Conservation (phyloP, 2,329 filamentous ascomycete genomes). For the Ophiostoma ulmi region DNA sequence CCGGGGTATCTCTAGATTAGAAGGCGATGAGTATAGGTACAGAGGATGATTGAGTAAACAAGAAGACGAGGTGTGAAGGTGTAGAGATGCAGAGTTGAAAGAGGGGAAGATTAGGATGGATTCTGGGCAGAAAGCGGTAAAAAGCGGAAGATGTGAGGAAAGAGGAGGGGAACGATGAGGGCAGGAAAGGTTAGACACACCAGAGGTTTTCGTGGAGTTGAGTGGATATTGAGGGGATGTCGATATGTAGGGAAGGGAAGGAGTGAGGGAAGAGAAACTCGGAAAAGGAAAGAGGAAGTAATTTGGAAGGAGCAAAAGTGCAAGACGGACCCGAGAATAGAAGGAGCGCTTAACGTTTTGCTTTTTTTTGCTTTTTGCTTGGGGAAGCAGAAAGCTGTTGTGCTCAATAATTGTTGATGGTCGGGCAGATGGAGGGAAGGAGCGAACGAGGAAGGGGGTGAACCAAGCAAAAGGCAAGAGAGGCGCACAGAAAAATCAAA, state of each 20-base stretch:
- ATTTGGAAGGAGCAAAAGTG: constrained; percentile 1
- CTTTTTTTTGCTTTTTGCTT: constrained; percentile 1
- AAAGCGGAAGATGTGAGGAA: constrained; percentile 3
- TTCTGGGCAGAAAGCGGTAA: constrained; percentile 16
- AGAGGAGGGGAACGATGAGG: neutral
- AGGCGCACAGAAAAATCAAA: neutral
- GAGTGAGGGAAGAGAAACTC: neutral
- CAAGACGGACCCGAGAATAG: constrained; percentile 7
- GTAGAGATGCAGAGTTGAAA: constrained; percentile 3
- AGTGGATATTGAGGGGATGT: constrained; percentile 7
- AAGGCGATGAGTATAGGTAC: constrained; percentile 10
- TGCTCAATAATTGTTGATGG: constrained; percentile 15
- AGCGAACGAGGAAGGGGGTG: constrained; percentile 15
- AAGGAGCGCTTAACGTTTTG: neutral
- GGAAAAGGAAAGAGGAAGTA: neutral
- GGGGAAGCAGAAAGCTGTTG: constrained; percentile 21
- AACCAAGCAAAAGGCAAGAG: neutral
- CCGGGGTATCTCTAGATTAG: constrained; percentile 20
- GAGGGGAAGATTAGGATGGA: constrained; percentile 12
- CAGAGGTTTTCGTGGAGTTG: constrained; percentile 11
- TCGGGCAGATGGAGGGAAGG: constrained; percentile 24
- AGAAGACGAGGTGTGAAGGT: neutral
- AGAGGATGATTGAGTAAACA: constrained; percentile 1
- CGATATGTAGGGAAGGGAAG: constrained; percentile 12
- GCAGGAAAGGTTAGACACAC: constrained; percentile 7